phyloP scores from a whole-genome alignment of 805 yeast species.

The Hanseniaspora guilliermondii region DNA sequence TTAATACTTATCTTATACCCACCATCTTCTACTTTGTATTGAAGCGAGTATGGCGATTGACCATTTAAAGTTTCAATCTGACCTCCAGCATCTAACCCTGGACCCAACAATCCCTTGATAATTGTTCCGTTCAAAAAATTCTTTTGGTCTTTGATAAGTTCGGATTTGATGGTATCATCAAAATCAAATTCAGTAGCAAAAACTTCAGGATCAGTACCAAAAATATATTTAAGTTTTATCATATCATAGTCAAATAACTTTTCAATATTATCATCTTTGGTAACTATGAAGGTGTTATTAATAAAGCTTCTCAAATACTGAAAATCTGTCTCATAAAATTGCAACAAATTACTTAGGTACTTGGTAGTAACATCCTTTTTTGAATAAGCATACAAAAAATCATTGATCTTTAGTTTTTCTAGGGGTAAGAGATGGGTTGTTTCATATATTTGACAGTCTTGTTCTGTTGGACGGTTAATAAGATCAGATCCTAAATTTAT shows the following conservation, averaged over 20 bases:
- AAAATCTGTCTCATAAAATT: conserved; percentile 15
- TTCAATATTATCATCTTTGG: conserved; percentile 31
- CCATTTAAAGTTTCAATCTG: conserved; percentile 23
- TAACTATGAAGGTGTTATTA: conserved; percentile 36
- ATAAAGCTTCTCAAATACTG: conserved; percentile 19
- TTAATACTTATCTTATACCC: conserved; percentile 32
- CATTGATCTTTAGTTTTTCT: background rate
- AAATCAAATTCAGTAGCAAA: conserved; percentile 15
- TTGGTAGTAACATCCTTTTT: conserved; percentile 12
- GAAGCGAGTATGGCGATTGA: conserved; percentile 11
- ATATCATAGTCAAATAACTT: conserved; percentile 25
- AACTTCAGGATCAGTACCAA: conserved; percentile 18
- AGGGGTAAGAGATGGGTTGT: conserved; percentile 1
- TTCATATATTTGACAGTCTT: conserved; percentile 48
- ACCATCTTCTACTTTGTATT: conserved; percentile 19
- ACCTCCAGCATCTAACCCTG: conserved; percentile 23
- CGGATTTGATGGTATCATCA: conserved; percentile 11
- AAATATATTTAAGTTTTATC: conserved; percentile 34
- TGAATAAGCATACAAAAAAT: background rate
- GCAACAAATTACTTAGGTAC: conserved; percentile 1
- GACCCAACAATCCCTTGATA: conserved; percentile 36
- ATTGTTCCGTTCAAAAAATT: conserved; percentile 27
- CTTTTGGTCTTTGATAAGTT: conserved; percentile 25
- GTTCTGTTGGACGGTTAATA: conserved; percentile 48
- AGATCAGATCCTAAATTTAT: conserved; percentile 28